phyloP scores from a whole-genome alignment of 2,329 filamentous ascomycete genomes.

The Meredithiella fracta region DNA sequence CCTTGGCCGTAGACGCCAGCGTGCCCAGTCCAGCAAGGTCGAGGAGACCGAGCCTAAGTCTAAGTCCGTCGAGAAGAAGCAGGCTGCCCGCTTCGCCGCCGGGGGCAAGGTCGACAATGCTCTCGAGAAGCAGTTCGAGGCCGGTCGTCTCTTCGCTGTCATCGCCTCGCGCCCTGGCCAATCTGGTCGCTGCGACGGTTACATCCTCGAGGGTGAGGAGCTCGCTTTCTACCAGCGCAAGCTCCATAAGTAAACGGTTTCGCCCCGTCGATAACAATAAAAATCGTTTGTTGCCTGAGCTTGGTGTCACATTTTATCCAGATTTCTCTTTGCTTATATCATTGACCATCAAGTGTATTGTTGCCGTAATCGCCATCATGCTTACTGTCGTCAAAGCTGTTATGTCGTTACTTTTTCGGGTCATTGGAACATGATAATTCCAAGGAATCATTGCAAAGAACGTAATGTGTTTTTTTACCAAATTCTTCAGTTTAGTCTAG shows the following conservation, averaged over 20 bases:
- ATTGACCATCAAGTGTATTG: background rate
- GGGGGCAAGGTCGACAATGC: conserved; percentile 82
- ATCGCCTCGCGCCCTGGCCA: conserved; percentile 87
- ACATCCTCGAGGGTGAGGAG: conserved; percentile 98
- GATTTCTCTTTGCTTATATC: background rate
- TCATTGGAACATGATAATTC: background rate
- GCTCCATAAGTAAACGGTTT: conserved; percentile 75
- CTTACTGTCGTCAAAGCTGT: background rate
- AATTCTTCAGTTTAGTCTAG: background rate
- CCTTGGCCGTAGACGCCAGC: conserved; percentile 81
- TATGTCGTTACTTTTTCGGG: conserved; percentile 6
- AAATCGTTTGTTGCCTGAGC: conserved; percentile 13
- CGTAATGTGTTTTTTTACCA: background rate
- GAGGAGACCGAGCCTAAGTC: conserved; percentile 72
- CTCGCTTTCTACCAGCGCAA: conserved; percentile 99
- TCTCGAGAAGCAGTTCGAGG: conserved; percentile 98
- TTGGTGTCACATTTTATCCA: conserved; percentile 3
- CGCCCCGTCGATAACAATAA: conserved; percentile 13
- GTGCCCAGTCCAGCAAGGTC: conserved; percentile 42
- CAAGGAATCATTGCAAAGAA: background rate
- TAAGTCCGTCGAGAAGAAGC: conserved; percentile 93
- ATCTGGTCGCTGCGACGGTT: conserved; percentile 91
- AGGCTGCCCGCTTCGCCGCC: conserved; percentile 67
- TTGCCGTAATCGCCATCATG: background rate
- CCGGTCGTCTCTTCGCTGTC: conserved; percentile 89